Evolutionary conservation across 2,329 filamentous ascomycete genomes (phyloP).

Genomic region (Gyromitra esculenta): DNA sequence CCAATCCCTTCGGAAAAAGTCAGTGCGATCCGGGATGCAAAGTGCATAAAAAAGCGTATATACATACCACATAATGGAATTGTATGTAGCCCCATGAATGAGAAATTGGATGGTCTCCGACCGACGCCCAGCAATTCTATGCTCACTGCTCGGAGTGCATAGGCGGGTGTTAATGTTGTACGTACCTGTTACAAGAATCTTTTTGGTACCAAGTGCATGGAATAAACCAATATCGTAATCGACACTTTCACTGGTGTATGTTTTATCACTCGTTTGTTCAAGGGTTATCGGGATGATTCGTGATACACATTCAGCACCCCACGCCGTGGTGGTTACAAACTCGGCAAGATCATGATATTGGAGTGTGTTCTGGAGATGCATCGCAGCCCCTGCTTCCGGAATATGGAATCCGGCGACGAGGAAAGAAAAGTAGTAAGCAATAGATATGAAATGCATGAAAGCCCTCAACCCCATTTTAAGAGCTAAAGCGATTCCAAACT

Average conservation of each 20-base stretch:
- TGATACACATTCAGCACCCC: slow-evolving; percentile 30
- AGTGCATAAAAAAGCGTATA: slow-evolving; percentile 1
- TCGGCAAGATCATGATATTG: not conserved
- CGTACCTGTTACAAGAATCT: slow-evolving; percentile 22
- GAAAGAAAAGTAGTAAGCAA: slow-evolving; percentile 11
- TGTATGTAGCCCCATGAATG: slow-evolving; percentile 19
- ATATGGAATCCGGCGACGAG: slow-evolving; percentile 17
- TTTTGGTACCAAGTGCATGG: slow-evolving; percentile 18
- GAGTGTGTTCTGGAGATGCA: not conserved
- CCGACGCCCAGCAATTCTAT: slow-evolving; percentile 11
- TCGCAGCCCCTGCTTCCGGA: slow-evolving; percentile 6
- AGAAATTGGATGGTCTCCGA: slow-evolving; percentile 33
- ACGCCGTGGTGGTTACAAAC: not conserved
- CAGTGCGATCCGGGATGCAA: not conserved
- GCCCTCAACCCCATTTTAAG: slow-evolving; percentile 6
- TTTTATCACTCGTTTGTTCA: slow-evolving; percentile 26
- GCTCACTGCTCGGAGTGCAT: not conserved
- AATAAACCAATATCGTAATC: slow-evolving; percentile 24
- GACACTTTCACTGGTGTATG: not conserved
- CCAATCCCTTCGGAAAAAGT: slow-evolving; percentile 14
- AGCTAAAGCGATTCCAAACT: not conserved
- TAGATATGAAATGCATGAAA: not conserved
- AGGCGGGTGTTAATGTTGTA: slow-evolving; percentile 25
- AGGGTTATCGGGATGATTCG: slow-evolving; percentile 14
- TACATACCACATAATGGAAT: slow-evolving; percentile 23